Percentiles rank a stretch among this genome's conserved stretches.
Conservation (phyloP, 2,329 filamentous ascomycete species). For the Fusarium sp. region DNA sequence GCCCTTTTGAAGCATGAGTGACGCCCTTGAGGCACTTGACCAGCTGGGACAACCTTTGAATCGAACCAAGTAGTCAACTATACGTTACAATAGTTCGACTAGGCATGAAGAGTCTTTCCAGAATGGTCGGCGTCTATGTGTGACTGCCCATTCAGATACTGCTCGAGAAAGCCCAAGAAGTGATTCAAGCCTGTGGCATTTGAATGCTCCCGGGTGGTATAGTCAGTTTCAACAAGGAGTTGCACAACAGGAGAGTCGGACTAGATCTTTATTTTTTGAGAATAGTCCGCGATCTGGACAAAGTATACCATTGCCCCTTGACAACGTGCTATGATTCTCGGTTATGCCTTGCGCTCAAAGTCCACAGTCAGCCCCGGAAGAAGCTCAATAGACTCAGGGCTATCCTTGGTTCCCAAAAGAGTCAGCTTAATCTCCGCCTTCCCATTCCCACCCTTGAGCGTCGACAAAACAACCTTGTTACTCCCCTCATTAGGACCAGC, state of each 20-base stretch:
- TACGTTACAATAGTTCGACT: neutral
- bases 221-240: no score
- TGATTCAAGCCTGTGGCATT: neutral
- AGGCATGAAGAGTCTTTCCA: neutral
- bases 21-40: constrained; percentile 45
- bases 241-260: no score
- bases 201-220: no score
- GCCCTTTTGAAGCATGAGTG: constrained; percentile 39
- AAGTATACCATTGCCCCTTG: no score
- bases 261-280: neutral
- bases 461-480: constrained; percentile 25
- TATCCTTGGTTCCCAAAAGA: constrained; percentile 38
- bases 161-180: neutral
- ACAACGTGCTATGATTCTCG: neutral
- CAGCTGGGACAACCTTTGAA: constrained; percentile 33
- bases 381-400: constrained; percentile 38
- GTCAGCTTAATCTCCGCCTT: constrained; percentile 38
- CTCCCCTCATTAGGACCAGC: constrained; percentile 30
- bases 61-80: neutral
- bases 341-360: constrained; percentile 22
- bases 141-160: neutral
- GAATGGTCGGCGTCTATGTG: rapidly evolving
- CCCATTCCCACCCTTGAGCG: neutral
- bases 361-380: constrained; percentile 39
- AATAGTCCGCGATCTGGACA: no score